These are phyloP conservation scores for Ophryocystis elektroscirrha DNA, from an alignment of 169 alveolate species.

Conservation along the genomic window DNA sequence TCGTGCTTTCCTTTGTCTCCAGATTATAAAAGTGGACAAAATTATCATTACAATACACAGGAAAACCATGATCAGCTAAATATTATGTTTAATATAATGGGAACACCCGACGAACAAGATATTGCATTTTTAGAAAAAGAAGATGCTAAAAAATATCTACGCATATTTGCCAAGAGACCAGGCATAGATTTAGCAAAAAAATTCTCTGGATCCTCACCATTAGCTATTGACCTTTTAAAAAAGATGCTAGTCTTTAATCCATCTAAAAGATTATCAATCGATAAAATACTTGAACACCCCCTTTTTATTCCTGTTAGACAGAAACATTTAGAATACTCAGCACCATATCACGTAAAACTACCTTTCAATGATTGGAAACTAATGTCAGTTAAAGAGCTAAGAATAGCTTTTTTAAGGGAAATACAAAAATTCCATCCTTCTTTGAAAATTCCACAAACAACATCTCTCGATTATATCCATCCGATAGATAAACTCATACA, in stretches of 20 bases:
- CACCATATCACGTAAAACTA: no score
- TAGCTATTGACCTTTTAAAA: constrained; percentile 57
- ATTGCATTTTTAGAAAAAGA: constrained; percentile 48
- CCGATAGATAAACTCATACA: no score
- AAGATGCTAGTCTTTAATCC: constrained; percentile 75
- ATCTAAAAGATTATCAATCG: constrained; percentile 58
- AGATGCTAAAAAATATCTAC: constrained; percentile 35
- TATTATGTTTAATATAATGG: constrained; percentile 76
- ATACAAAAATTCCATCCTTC: constrained; percentile 46
- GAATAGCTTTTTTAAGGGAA: constrained; percentile 12
- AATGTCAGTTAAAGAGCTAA: no score
- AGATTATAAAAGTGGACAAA: constrained; percentile 51
- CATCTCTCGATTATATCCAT: no score
- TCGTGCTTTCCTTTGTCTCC: constrained; percentile 85
- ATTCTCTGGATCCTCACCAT: constrained; percentile 55
- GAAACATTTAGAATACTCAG: no score
- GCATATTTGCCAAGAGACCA: constrained; percentile 36
- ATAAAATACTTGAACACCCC: constrained; percentile 71
- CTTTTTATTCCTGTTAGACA: constrained; percentile 78
- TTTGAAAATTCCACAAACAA: constrained; percentile 44
- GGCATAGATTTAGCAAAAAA: constrained; percentile 41
- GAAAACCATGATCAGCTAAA: constrained; percentile 75
- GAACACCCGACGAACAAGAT: constrained; percentile 87
- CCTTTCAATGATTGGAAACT: no score
- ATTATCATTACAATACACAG: constrained; percentile 33